phyloP scores from a whole-genome alignment of 2,329 filamentous ascomycete species.

The Fusarium pseudoanthophilum region DNA sequence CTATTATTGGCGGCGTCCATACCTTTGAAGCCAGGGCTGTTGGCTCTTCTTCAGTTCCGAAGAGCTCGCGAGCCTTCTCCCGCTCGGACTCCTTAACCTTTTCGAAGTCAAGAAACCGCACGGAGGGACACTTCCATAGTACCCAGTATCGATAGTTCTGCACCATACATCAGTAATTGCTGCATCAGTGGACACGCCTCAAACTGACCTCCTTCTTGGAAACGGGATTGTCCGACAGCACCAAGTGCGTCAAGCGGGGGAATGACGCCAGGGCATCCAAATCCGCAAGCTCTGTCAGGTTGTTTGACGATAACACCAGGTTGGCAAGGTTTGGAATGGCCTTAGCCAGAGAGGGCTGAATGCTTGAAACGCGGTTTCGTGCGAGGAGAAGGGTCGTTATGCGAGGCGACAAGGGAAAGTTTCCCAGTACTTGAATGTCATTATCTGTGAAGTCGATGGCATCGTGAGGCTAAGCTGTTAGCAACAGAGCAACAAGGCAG shows the following conservation, averaged over 20 bases:
- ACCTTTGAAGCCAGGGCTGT: constrained; percentile 82
- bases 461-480: constrained; percentile 80
- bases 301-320: constrained; percentile 85
- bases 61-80: constrained; percentile 78
- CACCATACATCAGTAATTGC: constrained; percentile 5
- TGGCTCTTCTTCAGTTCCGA: constrained; percentile 81
- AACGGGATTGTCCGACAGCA: constrained; percentile 88
- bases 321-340: constrained; percentile 85
- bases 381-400: constrained; percentile 88
- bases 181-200: not conserved
- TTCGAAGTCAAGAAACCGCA: constrained; percentile 91
- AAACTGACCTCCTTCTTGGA: constrained; percentile 85
- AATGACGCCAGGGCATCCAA: constrained; percentile 81
- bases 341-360: constrained; percentile 79
- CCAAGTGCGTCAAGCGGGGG: constrained; percentile 78
- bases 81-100: constrained; percentile 92
- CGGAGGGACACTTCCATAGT: constrained; percentile 83
- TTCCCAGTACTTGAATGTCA: constrained; percentile 87
- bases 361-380: constrained; percentile 85
- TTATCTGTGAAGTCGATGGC: constrained; percentile 99
- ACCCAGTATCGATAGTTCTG: constrained; percentile 94
- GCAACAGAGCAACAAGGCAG: not conserved
- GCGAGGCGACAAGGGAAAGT: constrained; percentile 92
- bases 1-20: not conserved
- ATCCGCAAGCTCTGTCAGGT: constrained; percentile 84